A percentile compares a stretch with the other conserved stretches of the same genome.
phyloP scores from a whole-genome alignment of 306 rosid species.

The Carpinus fangiana region DNA sequence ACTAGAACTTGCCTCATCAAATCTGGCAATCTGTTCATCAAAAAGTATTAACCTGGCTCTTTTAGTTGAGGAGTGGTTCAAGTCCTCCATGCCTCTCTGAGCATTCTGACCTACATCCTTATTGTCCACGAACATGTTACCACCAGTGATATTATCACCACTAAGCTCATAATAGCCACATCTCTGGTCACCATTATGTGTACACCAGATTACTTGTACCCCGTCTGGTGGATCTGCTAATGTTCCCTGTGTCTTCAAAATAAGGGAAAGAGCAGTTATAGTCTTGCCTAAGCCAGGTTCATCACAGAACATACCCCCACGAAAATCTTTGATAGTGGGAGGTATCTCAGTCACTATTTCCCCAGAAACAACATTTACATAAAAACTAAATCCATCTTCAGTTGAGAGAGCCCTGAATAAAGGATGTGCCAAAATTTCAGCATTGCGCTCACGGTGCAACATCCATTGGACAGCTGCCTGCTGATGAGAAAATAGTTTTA shows the following conservation, averaged over 20 bases:
- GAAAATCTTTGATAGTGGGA: slow-evolving; percentile 80
- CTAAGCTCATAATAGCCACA: slow-evolving; percentile 88
- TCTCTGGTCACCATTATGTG: slow-evolving; percentile 62
- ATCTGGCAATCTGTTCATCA: slow-evolving; percentile 35
- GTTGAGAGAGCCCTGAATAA: slow-evolving; percentile 64
- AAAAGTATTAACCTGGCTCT: slow-evolving; percentile 52
- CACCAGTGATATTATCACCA: slow-evolving; percentile 37
- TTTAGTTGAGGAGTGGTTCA: slow-evolving; percentile 48
- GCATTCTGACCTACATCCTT: slow-evolving; percentile 43
- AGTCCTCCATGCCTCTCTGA: slow-evolving; percentile 39
- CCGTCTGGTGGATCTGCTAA: slow-evolving; percentile 76
- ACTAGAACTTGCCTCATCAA: slow-evolving; percentile 37
- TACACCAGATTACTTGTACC: slow-evolving; percentile 66
- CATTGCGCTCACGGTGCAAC: slow-evolving; percentile 86
- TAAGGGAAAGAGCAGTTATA: slow-evolving; percentile 85
- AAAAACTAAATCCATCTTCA: slow-evolving; percentile 70
- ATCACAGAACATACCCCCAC: slow-evolving; percentile 95
- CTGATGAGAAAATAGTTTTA: slow-evolving; percentile 91
- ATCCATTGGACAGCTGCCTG: slow-evolving; percentile 91
- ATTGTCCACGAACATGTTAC: slow-evolving; percentile 38
- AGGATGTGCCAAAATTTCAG: slow-evolving; percentile 68
- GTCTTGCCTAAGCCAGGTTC: slow-evolving; percentile 99
- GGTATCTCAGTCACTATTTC: slow-evolving; percentile 66
- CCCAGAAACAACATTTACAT: slow-evolving; percentile 72
- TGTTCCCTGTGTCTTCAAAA: slow-evolving; percentile 78